Base-by-base conservation (phyloP, 1,284 basidiomycete genomes). In the Austroboletus olivaceoglutinosus region DNA sequence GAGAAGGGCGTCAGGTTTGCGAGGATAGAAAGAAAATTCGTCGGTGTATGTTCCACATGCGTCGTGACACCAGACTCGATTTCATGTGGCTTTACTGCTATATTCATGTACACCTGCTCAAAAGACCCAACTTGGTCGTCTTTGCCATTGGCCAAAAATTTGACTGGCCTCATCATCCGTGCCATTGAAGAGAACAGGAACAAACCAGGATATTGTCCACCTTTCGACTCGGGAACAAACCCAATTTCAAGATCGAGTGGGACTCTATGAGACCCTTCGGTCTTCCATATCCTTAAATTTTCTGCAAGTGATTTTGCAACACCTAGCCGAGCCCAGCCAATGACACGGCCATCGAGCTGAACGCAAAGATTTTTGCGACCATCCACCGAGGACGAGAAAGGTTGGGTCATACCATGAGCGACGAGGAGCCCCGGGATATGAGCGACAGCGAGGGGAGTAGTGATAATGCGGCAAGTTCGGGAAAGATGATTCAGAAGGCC, bases 91-190 rank as follows among this genome's bases (percentile, higher is more conserved):
- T 85, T 91, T 66, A 93, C 90, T 0, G 97, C 96, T 64, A 99
- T 91, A 68, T 99, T 92, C 90, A 99, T 95, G 71, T 99, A 99
- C 11, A 99, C 97, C 73, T 99, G 97, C 72, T 99, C 97, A 61
- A 99, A 99, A 2, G 96, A 84, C 3, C 97, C 97, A 45, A 99
- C 81, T 68, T 91, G 91, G 70, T 99, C 97, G 58, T 89, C 81
- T 58, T 82, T 81, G 47, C 86, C 88, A 68, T 98, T 99, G 53
- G 78, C 75, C 40, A 99, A 73, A 70, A 91, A 95, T 62, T 90
- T 93, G 54, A 99, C 97, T 4, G 98, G 96, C 41, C 97, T 82
- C 96, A 99, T 98, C 94, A 99, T 98, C 54, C 97, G 80, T 39
- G 93, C 82, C 47, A 85, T 81, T 15, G 87, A 85, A 19, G 91